Evolutionary conservation across 2,329 filamentous ascomycete genomes (phyloP).

Genomic region (Mycosphaerella sp.): DNA sequence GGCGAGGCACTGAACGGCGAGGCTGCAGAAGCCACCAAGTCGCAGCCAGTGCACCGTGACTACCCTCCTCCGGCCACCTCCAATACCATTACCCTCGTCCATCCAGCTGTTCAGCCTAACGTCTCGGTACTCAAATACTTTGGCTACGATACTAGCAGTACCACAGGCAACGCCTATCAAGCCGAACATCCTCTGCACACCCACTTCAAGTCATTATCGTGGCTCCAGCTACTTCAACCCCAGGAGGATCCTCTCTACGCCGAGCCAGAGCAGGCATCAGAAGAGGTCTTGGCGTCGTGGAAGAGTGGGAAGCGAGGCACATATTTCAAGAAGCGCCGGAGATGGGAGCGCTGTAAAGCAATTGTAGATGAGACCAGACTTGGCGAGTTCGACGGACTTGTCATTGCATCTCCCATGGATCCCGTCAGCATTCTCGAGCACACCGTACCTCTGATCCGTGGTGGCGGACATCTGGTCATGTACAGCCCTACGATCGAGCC

Average conservation of each 20-base stretch:
- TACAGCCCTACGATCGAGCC: constrained; percentile 79
- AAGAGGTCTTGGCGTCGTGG: constrained; percentile 59
- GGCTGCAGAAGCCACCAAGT: constrained; percentile 1
- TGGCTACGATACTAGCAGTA: constrained; percentile 67
- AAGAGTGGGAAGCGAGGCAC: constrained; percentile 78
- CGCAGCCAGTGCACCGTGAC: constrained; percentile 39
- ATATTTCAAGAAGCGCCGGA: constrained; percentile 81
- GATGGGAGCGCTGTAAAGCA: constrained; percentile 66
- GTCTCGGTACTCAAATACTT: constrained; percentile 85
- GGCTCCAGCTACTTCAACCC: constrained; percentile 83
- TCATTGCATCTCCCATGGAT: constrained; percentile 78
- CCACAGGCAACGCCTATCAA: constrained; percentile 40
- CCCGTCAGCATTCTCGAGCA: constrained; percentile 68
- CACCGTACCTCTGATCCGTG: constrained; percentile 70
- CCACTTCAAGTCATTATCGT: constrained; percentile 77
- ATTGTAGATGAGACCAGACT: constrained; percentile 68
- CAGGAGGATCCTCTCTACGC: constrained; percentile 68
- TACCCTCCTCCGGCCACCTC: constrained; percentile 58
- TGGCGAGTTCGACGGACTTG: constrained; percentile 75
- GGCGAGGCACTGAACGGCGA: constrained; percentile 3
- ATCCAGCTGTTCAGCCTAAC: constrained; percentile 80
- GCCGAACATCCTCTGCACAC: constrained; percentile 68
- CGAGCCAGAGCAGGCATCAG: constrained; percentile 54
- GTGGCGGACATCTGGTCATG: constrained; percentile 77
- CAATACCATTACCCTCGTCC: constrained; percentile 75